Conservation (phyloP, 495 filamentous ascomycete genomes). For the Penicillium lividum region DNA sequence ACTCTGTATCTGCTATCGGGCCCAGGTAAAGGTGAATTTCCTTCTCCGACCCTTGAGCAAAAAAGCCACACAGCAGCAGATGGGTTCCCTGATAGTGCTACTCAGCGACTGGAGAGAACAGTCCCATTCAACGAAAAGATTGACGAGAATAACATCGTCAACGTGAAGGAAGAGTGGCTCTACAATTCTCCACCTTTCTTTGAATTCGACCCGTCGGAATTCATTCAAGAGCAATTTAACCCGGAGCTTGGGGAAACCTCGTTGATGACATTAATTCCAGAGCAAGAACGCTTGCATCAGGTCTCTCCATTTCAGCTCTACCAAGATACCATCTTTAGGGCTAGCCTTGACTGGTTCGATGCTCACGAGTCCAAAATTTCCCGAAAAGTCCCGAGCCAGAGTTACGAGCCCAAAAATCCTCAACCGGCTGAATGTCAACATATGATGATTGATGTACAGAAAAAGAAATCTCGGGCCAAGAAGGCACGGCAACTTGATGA, state of each 20-base stretch:
- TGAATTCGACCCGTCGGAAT: neutral
- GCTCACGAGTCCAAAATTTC: too few species aligned
- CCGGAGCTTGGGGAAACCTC: too few species aligned
- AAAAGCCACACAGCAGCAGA: neutral
- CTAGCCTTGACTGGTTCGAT: neutral
- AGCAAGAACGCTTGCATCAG: neutral
- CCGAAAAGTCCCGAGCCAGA: neutral
- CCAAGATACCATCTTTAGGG: neutral
- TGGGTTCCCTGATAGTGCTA: neutral
- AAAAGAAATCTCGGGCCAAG: neutral
- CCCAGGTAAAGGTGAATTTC: neutral
- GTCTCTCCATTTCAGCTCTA: neutral
- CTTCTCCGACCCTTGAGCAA: neutral
- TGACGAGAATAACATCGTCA: neutral
- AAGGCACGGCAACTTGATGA: too few species aligned
- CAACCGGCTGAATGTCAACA: neutral
- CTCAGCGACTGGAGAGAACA: too few species aligned
- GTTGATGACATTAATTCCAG: too few species aligned
- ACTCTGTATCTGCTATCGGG: neutral
- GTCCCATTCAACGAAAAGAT: neutral
- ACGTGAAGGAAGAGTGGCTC: neutral
- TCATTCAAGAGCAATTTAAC: neutral
- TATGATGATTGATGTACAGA: neutral
- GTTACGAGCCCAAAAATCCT: neutral
- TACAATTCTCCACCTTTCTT: constrained; percentile 1